Percentiles rank a stretch among this genome's conserved stretches.
These are phyloP conservation scores for Dillenia turbinata DNA, from an alignment of 164 flowering plant genomes.

Conservation along the genomic window DNA sequence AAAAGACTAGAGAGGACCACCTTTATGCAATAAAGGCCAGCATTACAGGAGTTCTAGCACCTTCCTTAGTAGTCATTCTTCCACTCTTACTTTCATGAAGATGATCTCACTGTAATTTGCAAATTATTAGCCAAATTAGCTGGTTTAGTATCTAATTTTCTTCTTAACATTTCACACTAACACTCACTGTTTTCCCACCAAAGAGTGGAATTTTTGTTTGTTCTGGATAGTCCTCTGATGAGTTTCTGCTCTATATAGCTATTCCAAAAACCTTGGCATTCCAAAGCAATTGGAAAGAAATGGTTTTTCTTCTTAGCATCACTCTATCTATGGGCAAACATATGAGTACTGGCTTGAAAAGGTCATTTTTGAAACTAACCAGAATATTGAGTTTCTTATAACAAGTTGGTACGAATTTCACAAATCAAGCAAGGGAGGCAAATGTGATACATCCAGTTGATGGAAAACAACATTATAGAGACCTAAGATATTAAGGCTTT, in stretches of 20 bases:
- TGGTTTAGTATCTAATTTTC: too few relatives aligned
- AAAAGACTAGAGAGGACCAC: conserved; percentile 9
- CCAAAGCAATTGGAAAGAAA: too few relatives aligned
- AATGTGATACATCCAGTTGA: conserved; percentile 43
- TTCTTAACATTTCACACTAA: too few relatives aligned
- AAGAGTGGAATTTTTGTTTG: conserved; percentile 1
- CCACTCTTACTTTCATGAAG: neutral
- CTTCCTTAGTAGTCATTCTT: conserved; percentile 3
- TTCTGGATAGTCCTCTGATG: conserved; percentile 10
- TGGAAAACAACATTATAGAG: conserved; percentile 28
- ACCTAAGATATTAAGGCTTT: conserved; percentile 22
- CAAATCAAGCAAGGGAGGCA: conserved; percentile 32
- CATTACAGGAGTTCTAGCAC: conserved; percentile 6
- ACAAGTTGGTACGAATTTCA: conserved; percentile 20
- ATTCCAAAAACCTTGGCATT: too few relatives aligned
- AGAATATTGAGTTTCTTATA: conserved; percentile 45
- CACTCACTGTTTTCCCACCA: too few relatives aligned
- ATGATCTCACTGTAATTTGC: too few relatives aligned
- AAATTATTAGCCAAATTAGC: too few relatives aligned
- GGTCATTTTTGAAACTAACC: conserved; percentile 23
- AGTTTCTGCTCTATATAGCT: neutral
- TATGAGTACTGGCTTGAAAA: conserved; percentile 9
- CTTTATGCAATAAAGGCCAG: conserved; percentile 7
- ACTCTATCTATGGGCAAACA: too few relatives aligned
- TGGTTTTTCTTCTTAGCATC: too few relatives aligned